These are phyloP conservation scores for Bipolaris zeicola DNA, from an alignment of 2,329 filamentous ascomycete species.

Conservation along the genomic window DNA sequence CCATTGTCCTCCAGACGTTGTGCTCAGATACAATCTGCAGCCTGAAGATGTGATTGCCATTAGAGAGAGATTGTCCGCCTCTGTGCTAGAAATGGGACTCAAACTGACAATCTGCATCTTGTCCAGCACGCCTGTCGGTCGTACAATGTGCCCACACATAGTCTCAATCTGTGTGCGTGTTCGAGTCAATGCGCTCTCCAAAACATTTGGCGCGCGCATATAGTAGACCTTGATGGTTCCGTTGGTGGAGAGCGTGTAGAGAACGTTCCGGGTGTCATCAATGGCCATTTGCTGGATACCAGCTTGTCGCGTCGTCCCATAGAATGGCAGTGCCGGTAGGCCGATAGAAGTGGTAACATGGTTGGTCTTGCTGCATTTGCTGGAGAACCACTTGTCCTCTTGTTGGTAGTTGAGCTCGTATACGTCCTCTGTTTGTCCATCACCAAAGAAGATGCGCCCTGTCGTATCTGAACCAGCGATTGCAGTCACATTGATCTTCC, in stretches of 20 bases:
- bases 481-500: slow-evolving; percentile 75
- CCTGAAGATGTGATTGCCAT: slow-evolving; percentile 91
- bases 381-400: slow-evolving; percentile 95
- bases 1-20: slow-evolving; percentile 74
- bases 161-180: slow-evolving; percentile 60
- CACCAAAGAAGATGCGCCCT: slow-evolving; percentile 93
- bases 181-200: slow-evolving; percentile 63
- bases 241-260: slow-evolving; percentile 87
- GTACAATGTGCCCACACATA: slow-evolving; percentile 85
- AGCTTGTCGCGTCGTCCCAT: slow-evolving; percentile 54
- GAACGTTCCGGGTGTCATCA: slow-evolving; percentile 83
- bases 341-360: slow-evolving; percentile 77
- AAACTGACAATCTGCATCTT: slow-evolving; percentile 80
- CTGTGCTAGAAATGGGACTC: slow-evolving; percentile 77
- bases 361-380: slow-evolving; percentile 84
- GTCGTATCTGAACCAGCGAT: slow-evolving; percentile 78
- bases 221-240: slow-evolving; percentile 93
- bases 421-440: slow-evolving; percentile 79
- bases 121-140: slow-evolving; percentile 69
- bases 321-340: slow-evolving; percentile 54
- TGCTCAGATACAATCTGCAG: slow-evolving; percentile 89
- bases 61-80: slow-evolving; percentile 83
- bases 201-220: slow-evolving; percentile 66
- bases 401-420: slow-evolving; percentile 96
- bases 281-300: slow-evolving; percentile 79